Percentiles rank a stretch among this genome's conserved stretches.
Evolutionary conservation across 163 green algal species (phyloP).

Genomic region (Chloroidium sp.): DNA sequence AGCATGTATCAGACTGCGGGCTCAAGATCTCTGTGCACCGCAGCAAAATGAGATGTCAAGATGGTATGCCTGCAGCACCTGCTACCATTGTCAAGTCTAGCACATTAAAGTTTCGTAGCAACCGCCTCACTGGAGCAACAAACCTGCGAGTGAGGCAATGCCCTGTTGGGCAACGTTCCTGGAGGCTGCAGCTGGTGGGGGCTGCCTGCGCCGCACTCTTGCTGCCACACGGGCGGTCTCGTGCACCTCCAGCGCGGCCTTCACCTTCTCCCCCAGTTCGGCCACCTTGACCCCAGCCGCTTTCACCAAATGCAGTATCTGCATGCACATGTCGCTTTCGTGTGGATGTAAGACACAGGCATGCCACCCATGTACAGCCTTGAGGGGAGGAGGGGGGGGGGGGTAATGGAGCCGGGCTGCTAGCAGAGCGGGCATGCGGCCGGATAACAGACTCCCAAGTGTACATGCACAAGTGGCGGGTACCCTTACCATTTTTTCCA

Average conservation of each 20-base stretch:
- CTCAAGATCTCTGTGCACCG: no score
- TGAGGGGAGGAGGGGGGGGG: neutral
- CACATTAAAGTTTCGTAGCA: no score
- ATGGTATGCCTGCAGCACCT: no score
- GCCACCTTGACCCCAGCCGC: constrained; percentile 37
- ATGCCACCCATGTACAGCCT: neutral
- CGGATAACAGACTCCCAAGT: neutral
- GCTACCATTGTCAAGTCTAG: no score
- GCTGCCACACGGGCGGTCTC: constrained; percentile 46
- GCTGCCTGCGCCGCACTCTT: constrained; percentile 37
- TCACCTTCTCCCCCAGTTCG: constrained; percentile 36
- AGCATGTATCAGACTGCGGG: no score
- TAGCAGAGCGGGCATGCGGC: neutral
- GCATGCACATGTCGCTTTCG: constrained; percentile 1
- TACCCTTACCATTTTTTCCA: no score
- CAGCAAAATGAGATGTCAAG: no score
- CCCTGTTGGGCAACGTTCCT: neutral
- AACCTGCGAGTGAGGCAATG: no score
- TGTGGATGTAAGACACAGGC: neutral
- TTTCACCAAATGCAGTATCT: constrained; percentile 38
- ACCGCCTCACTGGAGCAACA: no score
- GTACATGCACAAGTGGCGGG: no score
- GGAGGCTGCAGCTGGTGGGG: neutral
- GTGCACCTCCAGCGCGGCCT: constrained; percentile 51
- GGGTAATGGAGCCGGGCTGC: neutral